Percentiles rank a stretch among this genome's conserved stretches.
These are phyloP conservation scores for Zymoseptoria brevis DNA, from an alignment of 2,329 filamentous ascomycete genomes.

Conservation along the genomic window DNA sequence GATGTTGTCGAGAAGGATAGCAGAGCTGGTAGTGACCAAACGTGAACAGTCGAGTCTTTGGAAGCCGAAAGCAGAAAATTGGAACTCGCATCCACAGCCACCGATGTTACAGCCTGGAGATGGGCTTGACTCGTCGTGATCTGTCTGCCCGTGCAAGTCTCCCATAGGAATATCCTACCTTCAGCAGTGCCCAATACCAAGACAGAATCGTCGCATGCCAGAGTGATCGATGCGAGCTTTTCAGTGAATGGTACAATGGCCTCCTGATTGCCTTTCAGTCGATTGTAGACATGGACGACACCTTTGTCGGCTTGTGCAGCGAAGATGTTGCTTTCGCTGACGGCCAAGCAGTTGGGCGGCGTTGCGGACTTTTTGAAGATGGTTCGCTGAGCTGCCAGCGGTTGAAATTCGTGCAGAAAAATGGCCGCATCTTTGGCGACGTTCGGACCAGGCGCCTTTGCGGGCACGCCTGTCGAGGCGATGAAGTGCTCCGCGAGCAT, in stretches of 20 bases:
- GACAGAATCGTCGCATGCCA: slow-evolving; percentile 59
- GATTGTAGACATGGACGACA: slow-evolving; percentile 84
- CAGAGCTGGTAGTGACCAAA: slow-evolving; percentile 76
- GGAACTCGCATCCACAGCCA: slow-evolving; percentile 62
- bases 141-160: slow-evolving; percentile 70
- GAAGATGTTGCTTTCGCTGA: slow-evolving; percentile 77
- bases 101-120: slow-evolving; percentile 69
- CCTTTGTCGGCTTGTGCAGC: slow-evolving; percentile 87
- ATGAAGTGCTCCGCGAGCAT: slow-evolving; percentile 47
- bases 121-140: slow-evolving; percentile 69
- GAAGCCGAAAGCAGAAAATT: slow-evolving; percentile 71
- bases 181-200: slow-evolving; percentile 75
- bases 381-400: slow-evolving; percentile 63
- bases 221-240: slow-evolving; percentile 67
- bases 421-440: slow-evolving; percentile 72
- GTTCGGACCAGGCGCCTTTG: slow-evolving; percentile 39
- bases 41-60: slow-evolving; percentile 79
- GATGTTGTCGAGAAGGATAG: slow-evolving; percentile 54
- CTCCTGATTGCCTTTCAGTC: slow-evolving; percentile 78
- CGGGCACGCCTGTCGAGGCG: slow-evolving; percentile 39
- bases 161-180: slow-evolving; percentile 84
- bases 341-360: slow-evolving; percentile 68
- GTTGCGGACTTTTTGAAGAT: slow-evolving; percentile 89
- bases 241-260: slow-evolving; percentile 82
- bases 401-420: slow-evolving; percentile 75